Evolutionary conservation across 495 filamentous ascomycete genomes (phyloP).

Genomic region (Lophiotrema nucula): DNA sequence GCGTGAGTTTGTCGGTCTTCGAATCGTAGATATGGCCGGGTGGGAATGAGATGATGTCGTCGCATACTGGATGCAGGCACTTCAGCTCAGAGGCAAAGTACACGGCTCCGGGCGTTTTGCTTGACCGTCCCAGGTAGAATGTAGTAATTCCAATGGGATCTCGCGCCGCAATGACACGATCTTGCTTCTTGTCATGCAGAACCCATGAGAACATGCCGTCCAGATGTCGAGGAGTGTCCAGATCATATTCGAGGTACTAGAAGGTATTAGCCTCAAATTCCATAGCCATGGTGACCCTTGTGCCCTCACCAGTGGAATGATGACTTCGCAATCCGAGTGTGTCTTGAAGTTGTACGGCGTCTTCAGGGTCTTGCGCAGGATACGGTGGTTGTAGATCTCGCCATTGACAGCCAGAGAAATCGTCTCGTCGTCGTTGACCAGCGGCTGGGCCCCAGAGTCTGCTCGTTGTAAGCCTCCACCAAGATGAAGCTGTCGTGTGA

Average conservation of each 20-base stretch:
- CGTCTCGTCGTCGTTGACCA: slow-evolving; percentile 84
- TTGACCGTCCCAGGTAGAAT: slow-evolving; percentile 92
- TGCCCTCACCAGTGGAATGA: slow-evolving; percentile 82
- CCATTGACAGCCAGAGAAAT: slow-evolving; percentile 96
- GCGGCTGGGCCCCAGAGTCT: slow-evolving; percentile 94
- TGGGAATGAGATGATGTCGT: slow-evolving; percentile 90
- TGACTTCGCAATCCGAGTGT: slow-evolving; percentile 95
- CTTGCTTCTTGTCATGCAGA: slow-evolving; percentile 86
- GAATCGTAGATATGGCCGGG: slow-evolving; percentile 96
- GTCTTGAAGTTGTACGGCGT: slow-evolving; percentile 90
- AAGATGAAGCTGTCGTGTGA: slow-evolving; percentile 3
- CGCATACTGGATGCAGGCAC: slow-evolving; percentile 87
- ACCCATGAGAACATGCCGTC: slow-evolving; percentile 99
- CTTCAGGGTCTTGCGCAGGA: slow-evolving; percentile 81
- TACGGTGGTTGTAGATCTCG: slow-evolving; percentile 98
- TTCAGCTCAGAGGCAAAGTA: slow-evolving; percentile 98
- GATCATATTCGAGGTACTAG: slow-evolving; percentile 87
- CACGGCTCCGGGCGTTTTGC: slow-evolving; percentile 73
- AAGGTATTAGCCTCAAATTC: slow-evolving; percentile 36
- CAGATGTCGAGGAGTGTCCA: slow-evolving; percentile 89
- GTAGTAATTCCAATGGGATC: slow-evolving; percentile 97
- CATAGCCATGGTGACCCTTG: not conserved
- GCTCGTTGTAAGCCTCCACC: slow-evolving; percentile 21
- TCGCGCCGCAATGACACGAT: slow-evolving; percentile 88
- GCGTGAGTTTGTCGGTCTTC: slow-evolving; percentile 70